Base-by-base conservation (phyloP, 306 rosid species). In the Sphenostylis stenocarpa region DNA sequence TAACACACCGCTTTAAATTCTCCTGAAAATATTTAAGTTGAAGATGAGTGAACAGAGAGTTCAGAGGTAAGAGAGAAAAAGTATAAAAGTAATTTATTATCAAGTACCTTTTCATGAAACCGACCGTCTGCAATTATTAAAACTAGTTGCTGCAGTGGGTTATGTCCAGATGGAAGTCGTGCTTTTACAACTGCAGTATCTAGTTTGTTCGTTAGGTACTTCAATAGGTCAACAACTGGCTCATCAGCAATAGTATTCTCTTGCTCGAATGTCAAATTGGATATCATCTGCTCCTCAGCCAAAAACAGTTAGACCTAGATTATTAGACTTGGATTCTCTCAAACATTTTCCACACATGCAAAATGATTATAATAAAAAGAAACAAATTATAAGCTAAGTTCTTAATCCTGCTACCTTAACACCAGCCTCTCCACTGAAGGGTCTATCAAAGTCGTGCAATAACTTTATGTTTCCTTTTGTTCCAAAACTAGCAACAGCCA, bases 401-500 rank as follows among this genome's bases (percentile, higher is more conserved):
- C 12, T 51, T 26, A 17, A 49, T 79, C 31, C 44, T 43, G 38
- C 96, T 61, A 93, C 98, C 91, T 89, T 89, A 58, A 87, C 55
- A 44, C 97, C 98, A 20, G 90, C 87, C 82, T 94, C 98, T 78
- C 87, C 90, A 6, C 87, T 84, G 64, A 94, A 94, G 31, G 96
- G 89, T 69, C 76, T 90, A 67, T 85, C 97, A 75, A 94, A 94
- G 72, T 94, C 98, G 60, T 94, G 98, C 68, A 94, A 84, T 47
- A 90, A 80, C 75, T 78, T 87, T 43, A 95, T 90, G 75, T 95
- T 95, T 52, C 97, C 97, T 63, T 89, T 90, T 62, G 86, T 90
- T 61, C 98, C 98, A 72, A 90, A 95, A 86, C 96, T 92, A 19
- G 92, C 89, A 78, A 95, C 97, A 41, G 98, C 97, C 45, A 95